Conservation (phyloP, 2,329 filamentous ascomycete genomes). For the Lecanicillium sp. region DNA sequence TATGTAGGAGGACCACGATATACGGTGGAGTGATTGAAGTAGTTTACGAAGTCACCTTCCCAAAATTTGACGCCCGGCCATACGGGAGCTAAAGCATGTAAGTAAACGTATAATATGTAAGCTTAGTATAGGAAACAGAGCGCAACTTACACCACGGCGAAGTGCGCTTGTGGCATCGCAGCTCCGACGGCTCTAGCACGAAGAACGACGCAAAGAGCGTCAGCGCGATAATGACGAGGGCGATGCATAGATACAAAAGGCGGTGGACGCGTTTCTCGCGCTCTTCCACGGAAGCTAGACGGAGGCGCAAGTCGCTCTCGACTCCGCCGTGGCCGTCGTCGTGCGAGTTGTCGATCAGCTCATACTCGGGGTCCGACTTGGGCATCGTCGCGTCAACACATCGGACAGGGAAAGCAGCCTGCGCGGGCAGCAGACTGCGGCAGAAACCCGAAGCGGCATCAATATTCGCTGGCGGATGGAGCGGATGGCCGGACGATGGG, state of each 20-base stretch:
- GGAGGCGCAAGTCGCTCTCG: neutral
- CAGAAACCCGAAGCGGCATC: too few relatives aligned
- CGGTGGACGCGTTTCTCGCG: neutral
- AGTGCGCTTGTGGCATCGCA: constrained; percentile 26
- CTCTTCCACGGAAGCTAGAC: neutral
- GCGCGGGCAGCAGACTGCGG: too few relatives aligned
- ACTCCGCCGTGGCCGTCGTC: neutral
- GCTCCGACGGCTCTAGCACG: constrained; percentile 29
- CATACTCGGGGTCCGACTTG: neutral
- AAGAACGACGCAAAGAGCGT: constrained; percentile 21
- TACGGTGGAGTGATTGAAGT: neutral
- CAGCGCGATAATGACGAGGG: neutral
- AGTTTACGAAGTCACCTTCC: neutral
- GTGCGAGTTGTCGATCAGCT: neutral
- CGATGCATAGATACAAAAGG: neutral
- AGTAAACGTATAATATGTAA: neutral
- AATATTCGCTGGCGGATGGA: too few relatives aligned
- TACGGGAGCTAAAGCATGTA: neutral
- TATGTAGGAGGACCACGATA: neutral
- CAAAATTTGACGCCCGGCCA: neutral
- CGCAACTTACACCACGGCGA: neutral
- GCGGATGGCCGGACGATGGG: too few relatives aligned
- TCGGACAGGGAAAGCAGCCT: too few relatives aligned
- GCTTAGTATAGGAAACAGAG: neutral
- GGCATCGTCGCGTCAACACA: too few relatives aligned